phyloP scores from a whole-genome alignment of 441 rosid species.

The Pelargonium myrrhifolium region DNA sequence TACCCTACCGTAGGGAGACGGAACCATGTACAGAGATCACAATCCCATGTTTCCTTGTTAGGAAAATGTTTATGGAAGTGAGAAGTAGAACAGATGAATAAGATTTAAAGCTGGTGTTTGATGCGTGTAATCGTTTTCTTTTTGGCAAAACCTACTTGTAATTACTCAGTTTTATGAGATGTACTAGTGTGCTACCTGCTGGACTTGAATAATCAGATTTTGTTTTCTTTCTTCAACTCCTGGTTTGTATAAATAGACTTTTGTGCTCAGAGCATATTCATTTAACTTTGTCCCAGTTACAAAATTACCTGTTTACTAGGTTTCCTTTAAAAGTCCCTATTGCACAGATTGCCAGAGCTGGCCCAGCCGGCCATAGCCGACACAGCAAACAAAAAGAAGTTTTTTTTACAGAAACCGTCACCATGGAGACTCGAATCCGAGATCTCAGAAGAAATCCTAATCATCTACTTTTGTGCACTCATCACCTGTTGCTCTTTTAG shows the following conservation, averaged over 20 bases:
- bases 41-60: conserved; percentile 9
- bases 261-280: not conserved
- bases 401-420: no score
- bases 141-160: conserved; percentile 1
- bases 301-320: no score
- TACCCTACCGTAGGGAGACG: no score
- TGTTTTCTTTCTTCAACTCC: not conserved
- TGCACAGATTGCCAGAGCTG: not conserved
- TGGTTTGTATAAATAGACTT: not conserved
- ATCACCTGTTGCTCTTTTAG: no score
- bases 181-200: not conserved
- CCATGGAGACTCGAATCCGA: no score
- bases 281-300: no score
- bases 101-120: not conserved
- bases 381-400: no score
- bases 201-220: not conserved
- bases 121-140: not conserved
- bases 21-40: conserved; percentile 10
- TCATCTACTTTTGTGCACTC: no score
- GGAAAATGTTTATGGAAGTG: conserved; percentile 1
- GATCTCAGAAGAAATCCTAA: no score
- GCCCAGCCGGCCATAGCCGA: not conserved
- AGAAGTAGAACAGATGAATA: conserved; percentile 1
- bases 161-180: not conserved
- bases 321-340: not conserved